phyloP scores from a whole-genome alignment of 2,329 filamentous ascomycete species.

The Gnomoniopsis sp. region DNA sequence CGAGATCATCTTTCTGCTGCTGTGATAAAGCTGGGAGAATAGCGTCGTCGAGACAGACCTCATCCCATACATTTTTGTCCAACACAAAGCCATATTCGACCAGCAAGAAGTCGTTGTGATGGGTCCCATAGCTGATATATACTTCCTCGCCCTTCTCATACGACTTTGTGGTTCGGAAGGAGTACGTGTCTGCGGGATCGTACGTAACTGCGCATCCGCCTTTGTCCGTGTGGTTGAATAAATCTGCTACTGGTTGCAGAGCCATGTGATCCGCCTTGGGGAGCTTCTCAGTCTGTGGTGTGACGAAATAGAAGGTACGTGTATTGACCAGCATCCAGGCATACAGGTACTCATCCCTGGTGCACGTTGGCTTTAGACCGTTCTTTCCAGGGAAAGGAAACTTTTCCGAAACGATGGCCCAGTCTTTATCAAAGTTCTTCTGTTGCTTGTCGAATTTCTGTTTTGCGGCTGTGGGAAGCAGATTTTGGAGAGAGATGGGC shows the following conservation, averaged over 20 bases:
- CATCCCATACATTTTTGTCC: slow-evolving; percentile 47
- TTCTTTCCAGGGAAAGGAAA: slow-evolving; percentile 30
- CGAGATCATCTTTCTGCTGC: slow-evolving; percentile 35
- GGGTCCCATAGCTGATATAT: slow-evolving; percentile 65
- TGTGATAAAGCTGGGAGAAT: slow-evolving; percentile 36
- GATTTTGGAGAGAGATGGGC: slow-evolving; percentile 39
- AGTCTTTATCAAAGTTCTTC: slow-evolving; percentile 38
- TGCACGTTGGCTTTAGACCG: neutral
- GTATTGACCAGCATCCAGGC: slow-evolving; percentile 61
- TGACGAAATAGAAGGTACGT: slow-evolving; percentile 58
- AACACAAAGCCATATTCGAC: slow-evolving; percentile 61
- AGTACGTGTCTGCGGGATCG: slow-evolving; percentile 45
- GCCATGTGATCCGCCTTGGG: slow-evolving; percentile 58
- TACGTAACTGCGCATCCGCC: slow-evolving; percentile 50
- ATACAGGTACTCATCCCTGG: slow-evolving; percentile 43
- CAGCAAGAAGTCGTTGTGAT: slow-evolving; percentile 70
- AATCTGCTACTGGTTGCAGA: slow-evolving; percentile 69
- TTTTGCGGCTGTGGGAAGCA: slow-evolving; percentile 42
- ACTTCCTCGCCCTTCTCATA: slow-evolving; percentile 62
- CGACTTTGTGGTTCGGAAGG: slow-evolving; percentile 46
- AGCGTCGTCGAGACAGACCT: slow-evolving; percentile 44
- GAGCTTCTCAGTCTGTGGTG: slow-evolving; percentile 39
- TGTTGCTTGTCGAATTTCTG: slow-evolving; percentile 52
- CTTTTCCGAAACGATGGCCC: slow-evolving; percentile 29
- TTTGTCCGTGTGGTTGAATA: slow-evolving; percentile 58